Base-by-base conservation (phyloP, 1,284 basidiomycete genomes). In the Coriolopsis trogii region DNA sequence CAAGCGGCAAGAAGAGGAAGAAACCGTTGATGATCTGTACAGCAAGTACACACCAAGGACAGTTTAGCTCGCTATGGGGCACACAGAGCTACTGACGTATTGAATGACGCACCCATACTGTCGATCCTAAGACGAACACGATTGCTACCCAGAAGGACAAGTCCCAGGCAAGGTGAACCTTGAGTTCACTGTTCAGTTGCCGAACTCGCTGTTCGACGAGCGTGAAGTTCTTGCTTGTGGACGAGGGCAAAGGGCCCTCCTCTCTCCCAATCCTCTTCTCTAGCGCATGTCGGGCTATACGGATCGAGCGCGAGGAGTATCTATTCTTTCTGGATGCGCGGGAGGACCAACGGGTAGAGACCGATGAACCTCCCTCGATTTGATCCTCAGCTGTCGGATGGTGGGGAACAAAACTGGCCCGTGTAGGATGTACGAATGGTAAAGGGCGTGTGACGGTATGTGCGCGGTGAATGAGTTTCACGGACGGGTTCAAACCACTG, bases 11-110 rank as follows among this genome's bases (percentile, higher is more conserved):
- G 60, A 78, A 81, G 4, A 75, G 73, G 31, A 76, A 63, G 58
- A 82, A 82, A 12, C 80, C 82, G 61, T 84, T 83, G 29, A 80
- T 66, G n/a, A 82, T 76, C 81, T 65, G 18, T 59, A 12, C 6
- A 30, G 28, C 13, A 13, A 16, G 4, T 34, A 7, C 10, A n/a
- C n/a, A n/a, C n/a, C 3, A 20, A 2, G 18, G 20, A 23, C 23
- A 21, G 15, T 33, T 49, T 29, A 56, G 46, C 21, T 10, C 15
- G 8, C 23, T 16, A 30, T 16, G 13, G 9, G 21, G n/a, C 6
- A n/a, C 13, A 18, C 6, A 38, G 31, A 24, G 3, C 10, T n/a
- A 8, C 10, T 18, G 21, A 38, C 20, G 15, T 7, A 7, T 30
- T 7, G 28, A 7, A 16, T 34, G 6, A 50, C 58, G 41, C 49